Evolutionary conservation across 2,329 filamentous ascomycete genomes (phyloP).

Genomic region (Fusarium armeniacum): DNA sequence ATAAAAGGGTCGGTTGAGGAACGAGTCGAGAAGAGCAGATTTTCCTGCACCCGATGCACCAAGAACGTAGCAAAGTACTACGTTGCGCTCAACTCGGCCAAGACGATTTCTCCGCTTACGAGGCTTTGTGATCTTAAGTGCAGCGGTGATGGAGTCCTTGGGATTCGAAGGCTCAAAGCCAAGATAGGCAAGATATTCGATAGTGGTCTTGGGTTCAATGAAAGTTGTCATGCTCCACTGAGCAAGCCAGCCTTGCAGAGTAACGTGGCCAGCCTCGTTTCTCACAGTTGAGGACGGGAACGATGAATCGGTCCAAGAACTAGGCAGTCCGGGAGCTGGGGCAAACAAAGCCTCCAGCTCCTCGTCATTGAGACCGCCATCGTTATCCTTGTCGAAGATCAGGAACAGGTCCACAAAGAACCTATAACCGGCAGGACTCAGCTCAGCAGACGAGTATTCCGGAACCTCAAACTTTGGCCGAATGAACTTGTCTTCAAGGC

Average conservation of each 20-base stretch:
- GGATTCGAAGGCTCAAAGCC: constrained; percentile 87
- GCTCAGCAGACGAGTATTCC: constrained; percentile 89
- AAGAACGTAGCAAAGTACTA: constrained; percentile 92
- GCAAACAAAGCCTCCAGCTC: constrained; percentile 91
- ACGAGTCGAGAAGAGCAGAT: constrained; percentile 89
- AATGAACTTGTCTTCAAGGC: constrained; percentile 89
- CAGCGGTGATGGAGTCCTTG: constrained; percentile 83
- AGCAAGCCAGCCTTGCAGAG: constrained; percentile 95
- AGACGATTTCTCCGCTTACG: constrained; percentile 86
- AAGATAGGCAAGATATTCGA: constrained; percentile 95
- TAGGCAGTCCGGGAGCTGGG: constrained; percentile 89
- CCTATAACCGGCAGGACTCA: constrained; percentile 93
- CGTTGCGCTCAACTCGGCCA: constrained; percentile 91
- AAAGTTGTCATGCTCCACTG: constrained; percentile 99
- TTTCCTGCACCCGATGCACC: constrained; percentile 91
- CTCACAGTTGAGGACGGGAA: constrained; percentile 95
- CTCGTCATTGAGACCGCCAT: constrained; percentile 88
- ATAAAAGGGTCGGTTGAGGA: constrained; percentile 89
- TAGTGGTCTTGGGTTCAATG: constrained; percentile 91
- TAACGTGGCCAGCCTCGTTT: constrained; percentile 95
- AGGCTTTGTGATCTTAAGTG: constrained; percentile 92
- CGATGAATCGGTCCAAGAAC: constrained; percentile 87
- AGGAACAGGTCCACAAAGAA: constrained; percentile 98
- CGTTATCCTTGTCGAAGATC: constrained; percentile 96
- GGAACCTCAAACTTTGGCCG: constrained; percentile 96